These are phyloP conservation scores for Nicotiana rustica DNA, from an alignment of 305 asterid genomes.

Conservation along the genomic window DNA sequence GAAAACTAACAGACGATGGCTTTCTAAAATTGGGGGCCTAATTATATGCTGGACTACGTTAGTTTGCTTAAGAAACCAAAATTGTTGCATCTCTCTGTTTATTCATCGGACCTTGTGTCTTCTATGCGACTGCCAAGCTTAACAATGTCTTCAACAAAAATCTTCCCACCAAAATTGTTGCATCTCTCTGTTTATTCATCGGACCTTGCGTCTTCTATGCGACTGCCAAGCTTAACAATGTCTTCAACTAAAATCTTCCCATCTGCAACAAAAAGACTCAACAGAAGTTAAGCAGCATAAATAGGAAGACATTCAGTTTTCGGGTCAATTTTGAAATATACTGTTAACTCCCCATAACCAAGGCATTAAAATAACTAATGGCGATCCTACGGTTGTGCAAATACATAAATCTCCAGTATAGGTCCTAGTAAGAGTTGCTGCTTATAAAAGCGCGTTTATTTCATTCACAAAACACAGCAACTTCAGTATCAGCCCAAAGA, in stretches of 20 bases:
- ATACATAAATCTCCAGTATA: neutral
- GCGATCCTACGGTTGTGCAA: neutral
- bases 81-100: neutral
- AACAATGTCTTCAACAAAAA: slow-evolving; percentile 85
- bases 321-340: neutral
- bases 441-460: neutral
- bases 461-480: neutral
- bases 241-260: slow-evolving; percentile 90
- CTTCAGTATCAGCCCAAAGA: neutral
- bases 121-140: slow-evolving; percentile 72
- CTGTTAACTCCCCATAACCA: neutral
- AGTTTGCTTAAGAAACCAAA: neutral
- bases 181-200: slow-evolving; percentile 28
- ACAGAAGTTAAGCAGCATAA: slow-evolving; percentile 18
- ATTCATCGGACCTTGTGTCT: slow-evolving; percentile 49
- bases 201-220: slow-evolving; percentile 54
- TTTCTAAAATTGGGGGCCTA: slow-evolving; percentile 21
- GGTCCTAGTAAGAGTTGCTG: neutral
- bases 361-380: neutral
- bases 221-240: slow-evolving; percentile 81
- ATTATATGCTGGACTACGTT: slow-evolving; percentile 17
- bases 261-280: slow-evolving; percentile 48
- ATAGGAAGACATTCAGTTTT: neutral
- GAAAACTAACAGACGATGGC: neutral
- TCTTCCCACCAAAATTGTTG: slow-evolving; percentile 55